phyloP scores from a whole-genome alignment of 2,329 filamentous ascomycete genomes.

The Fusarium sp. region DNA sequence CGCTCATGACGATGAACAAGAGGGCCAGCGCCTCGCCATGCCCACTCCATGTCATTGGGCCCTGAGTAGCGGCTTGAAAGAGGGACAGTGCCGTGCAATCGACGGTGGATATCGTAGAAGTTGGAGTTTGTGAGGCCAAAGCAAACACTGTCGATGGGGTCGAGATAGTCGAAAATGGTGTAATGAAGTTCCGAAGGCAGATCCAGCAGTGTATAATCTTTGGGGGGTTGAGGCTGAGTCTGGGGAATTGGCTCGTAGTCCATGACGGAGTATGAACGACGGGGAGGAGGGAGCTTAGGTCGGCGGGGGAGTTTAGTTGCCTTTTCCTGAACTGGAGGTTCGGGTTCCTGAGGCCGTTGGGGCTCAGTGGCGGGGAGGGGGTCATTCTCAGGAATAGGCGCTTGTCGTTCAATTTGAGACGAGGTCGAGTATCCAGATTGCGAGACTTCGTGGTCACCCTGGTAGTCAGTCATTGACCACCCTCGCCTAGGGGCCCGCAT shows the following conservation, averaged over 20 bases:
- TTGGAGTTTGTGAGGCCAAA: slow-evolving; percentile 72
- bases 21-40: slow-evolving; percentile 71
- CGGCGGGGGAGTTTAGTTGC: slow-evolving; percentile 47
- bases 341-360: slow-evolving; percentile 32
- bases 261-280: slow-evolving; percentile 73
- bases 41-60: slow-evolving; percentile 76
- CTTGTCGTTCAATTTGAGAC: slow-evolving; percentile 48
- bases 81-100: slow-evolving; percentile 70
- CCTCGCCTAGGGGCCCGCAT: slow-evolving; percentile 62
- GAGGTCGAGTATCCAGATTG: slow-evolving; percentile 40
- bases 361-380: slow-evolving; percentile 25
- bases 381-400: slow-evolving; percentile 56
- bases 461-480: slow-evolving; percentile 64
- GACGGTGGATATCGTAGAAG: slow-evolving; percentile 72
- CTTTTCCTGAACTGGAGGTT: slow-evolving; percentile 38
- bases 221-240: slow-evolving; percentile 64
- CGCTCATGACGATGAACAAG: slow-evolving; percentile 54
- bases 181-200: slow-evolving; percentile 74
- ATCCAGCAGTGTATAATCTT: slow-evolving; percentile 64
- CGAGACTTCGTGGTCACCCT: slow-evolving; percentile 50
- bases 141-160: slow-evolving; percentile 76
- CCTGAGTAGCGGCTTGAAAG: slow-evolving; percentile 71
- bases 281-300: slow-evolving; percentile 63
- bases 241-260: slow-evolving; percentile 67
- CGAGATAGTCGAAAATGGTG: slow-evolving; percentile 73